Base-by-base conservation (phyloP, 2,329 filamentous ascomycete species). In the Ophiognomonia clavigignenti-juglandacearum region DNA sequence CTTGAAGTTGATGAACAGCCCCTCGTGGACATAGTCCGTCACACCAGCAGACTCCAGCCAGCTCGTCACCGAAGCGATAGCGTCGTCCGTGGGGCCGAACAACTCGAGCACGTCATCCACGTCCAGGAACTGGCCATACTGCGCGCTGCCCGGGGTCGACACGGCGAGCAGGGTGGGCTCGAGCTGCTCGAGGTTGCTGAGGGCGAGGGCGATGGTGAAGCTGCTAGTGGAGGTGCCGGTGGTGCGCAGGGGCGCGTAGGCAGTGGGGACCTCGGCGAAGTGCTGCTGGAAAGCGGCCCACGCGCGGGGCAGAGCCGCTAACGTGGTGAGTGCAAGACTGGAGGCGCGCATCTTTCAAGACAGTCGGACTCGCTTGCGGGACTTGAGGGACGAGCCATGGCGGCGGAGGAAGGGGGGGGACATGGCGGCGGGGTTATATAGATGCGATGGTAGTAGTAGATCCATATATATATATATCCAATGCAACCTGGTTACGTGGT, bases 151-250 rank as follows among this genome's bases (percentile, higher is more conserved):
- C 1, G 55, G 55, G 4, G 53, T 54, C 3, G 56, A 52, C 8
- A 58, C 47, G 9, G 52, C 48, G 31, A 51, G 52, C 37, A 56
- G 41, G 16, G 47, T 53, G 13, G 45, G 49, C 38, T 53, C 51
- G 6, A 57, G 56, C 11, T 36, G 34, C 16, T 36, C 34, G 14
- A 36, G 6, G 34, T 36, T 36, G 34, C 19, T 36, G 45, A 58
- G 49, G 11, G 54, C 44, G 35, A 63, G 54, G 4, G 53, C 56
- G 24, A 63, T 54, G 11, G 58, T 57, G 19, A 61, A 57, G 45
- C 47, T 50, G 39, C 50, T 52, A 4, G 51, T 40, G 29, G 27
- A 31, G 26, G 23, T 40, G 37, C 18, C 34, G 14, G 34, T 4
- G 34, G 34, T 36, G 5, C 19, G 14, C n/a, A 36, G 14, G n/a